Base-by-base conservation (phyloP, 2,329 filamentous ascomycete genomes). In the Stenocarpella maydis region DNA sequence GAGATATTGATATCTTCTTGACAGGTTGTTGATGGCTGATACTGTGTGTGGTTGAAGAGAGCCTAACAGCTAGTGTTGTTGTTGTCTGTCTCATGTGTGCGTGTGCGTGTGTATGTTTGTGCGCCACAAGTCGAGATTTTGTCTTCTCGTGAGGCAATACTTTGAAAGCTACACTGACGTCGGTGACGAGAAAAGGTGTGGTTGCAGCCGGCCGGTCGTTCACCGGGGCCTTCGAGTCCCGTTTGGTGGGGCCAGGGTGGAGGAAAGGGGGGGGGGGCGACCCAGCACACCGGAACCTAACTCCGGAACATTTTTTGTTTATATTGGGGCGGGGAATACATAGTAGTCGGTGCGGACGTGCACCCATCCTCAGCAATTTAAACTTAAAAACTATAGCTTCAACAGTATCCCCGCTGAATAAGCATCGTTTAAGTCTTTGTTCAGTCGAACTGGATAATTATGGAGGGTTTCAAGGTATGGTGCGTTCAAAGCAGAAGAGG, bases 151-250 rank as follows among this genome's bases (percentile, higher is more conserved):
- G 10, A 24, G 24, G 8, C 9, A 8, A 24, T 24, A 2, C n/a
- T 31, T 5, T 12, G 21, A 39, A 58, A 37, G 53, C 31, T 14
- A 55, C 43, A 39, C 37, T 37, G 24, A 10, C 7, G 28, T 31
- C n/a, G 52, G 7, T n/a, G 52, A 58, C 37, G 26, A 24, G 3
- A 6, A 43, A 41, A 37, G 49, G 65, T 67, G 65, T 67, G 65
- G 65, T 49, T 67, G 52, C 52, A 49, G 39, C 49, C 49, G 65
- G 52, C n/a, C 58, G 26, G 58, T 37, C 28, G 52, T 37, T 47
- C 41, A 28, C 34, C 47, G 47, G 47, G 47, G 34, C 28, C 24
- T n/a, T 47, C 61, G 61, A 24, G 47, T 4, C 41, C 26, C 26
- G 4, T 37, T 61, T 45, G 55, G 58, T 61, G 58, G 26, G 55